Percentiles rank a stretch among this genome's conserved stretches.
Evolutionary conservation across 192 early-diverging fungal genomes (phyloP).

Genomic region (Coemansia sp.): DNA sequence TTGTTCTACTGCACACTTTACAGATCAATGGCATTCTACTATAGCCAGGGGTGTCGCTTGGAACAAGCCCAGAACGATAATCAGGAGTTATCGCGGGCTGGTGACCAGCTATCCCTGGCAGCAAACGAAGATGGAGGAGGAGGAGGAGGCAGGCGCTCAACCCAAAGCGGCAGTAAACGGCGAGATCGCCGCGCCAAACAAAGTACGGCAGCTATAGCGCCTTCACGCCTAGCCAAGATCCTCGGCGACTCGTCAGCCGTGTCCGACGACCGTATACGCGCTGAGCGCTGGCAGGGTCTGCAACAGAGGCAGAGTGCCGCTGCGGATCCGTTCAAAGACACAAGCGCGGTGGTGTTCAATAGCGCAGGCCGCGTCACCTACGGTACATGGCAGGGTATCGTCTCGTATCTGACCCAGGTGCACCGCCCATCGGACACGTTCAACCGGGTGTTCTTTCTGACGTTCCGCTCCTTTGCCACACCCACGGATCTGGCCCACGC

Average conservation of each 20-base stretch:
- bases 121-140: slow-evolving; percentile 1
- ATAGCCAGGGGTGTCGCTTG: slow-evolving; percentile 23
- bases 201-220: too few species aligned
- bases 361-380: slow-evolving; percentile 45
- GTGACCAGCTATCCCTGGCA: neutral
- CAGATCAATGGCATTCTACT: slow-evolving; percentile 38
- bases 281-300: slow-evolving; percentile 2
- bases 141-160: too few species aligned
- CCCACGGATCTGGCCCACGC: slow-evolving; percentile 59
- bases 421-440: slow-evolving; percentile 45
- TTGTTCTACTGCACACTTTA: neutral
- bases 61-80: slow-evolving; percentile 9
- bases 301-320: neutral
- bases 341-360: slow-evolving; percentile 27
- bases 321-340: neutral
- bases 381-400: slow-evolving; percentile 39
- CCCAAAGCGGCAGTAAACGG: neutral
- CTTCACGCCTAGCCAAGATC: slow-evolving; percentile 21
- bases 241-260: slow-evolving; percentile 15
- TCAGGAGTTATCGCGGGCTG: neutral
- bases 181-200: neutral
- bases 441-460: slow-evolving; percentile 68
- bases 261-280: neutral
- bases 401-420: slow-evolving; percentile 50
- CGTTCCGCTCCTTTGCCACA: slow-evolving; percentile 78